phyloP scores from a whole-genome alignment of 129 eudicot genomes.

The Tagetes erecta region DNA sequence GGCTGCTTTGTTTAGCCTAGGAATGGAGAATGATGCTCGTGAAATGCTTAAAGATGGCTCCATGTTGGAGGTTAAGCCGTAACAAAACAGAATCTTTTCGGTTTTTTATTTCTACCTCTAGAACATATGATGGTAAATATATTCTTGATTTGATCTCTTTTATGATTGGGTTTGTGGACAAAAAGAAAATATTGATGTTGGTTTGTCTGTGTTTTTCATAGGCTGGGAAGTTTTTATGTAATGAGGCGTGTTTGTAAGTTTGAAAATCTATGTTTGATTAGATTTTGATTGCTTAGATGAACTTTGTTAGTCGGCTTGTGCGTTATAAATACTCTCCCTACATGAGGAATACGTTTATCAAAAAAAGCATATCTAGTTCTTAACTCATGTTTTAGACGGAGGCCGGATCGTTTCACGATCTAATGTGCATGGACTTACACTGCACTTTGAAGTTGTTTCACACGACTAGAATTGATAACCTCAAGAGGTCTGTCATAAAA shows the following conservation, averaged over 20 bases:
- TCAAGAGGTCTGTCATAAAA: too few species aligned
- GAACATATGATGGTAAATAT: conserved; percentile 17
- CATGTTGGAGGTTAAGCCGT: conserved; percentile 52
- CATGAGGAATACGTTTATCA: too few species aligned
- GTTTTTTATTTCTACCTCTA: conserved; percentile 5
- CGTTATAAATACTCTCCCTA: too few species aligned
- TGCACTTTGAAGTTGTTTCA: too few species aligned
- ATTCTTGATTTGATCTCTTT: conserved; percentile 12
- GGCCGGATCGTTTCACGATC: too few species aligned
- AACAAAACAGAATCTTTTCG: conserved; percentile 28
- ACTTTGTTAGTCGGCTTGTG: not conserved
- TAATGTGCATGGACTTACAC: too few species aligned
- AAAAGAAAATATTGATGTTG: conserved; percentile 9
- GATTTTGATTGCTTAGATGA: not conserved
- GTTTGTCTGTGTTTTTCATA: conserved; percentile 15
- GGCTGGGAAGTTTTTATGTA: conserved; percentile 23
- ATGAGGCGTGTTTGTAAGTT: conserved; percentile 25
- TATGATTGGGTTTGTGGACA: conserved; percentile 17
- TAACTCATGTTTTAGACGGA: too few species aligned
- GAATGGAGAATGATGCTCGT: conserved; percentile 67
- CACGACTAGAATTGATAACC: too few species aligned
- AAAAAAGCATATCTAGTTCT: too few species aligned
- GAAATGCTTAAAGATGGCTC: conserved; percentile 69
- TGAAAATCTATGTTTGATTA: not conserved
- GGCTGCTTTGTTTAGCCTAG: conserved; percentile 62